Evolutionary conservation across 1,284 basidiomycete genomes (phyloP).

Genomic region (Hymenochaete sp.): DNA sequence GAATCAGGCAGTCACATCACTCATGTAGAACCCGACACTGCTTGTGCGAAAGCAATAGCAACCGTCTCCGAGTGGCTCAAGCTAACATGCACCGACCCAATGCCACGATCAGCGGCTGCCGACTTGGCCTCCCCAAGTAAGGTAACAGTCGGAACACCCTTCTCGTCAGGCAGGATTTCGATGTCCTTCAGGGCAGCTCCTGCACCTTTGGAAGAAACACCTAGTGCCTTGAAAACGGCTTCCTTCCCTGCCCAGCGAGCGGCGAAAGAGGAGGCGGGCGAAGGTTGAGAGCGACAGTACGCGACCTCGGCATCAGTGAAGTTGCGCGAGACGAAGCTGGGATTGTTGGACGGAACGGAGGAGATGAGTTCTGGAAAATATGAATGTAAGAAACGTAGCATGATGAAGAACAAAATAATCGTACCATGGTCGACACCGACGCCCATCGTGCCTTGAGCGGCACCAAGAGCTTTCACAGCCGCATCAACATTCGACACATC

Average conservation of each 20-base stretch:
- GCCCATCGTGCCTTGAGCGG: constrained; percentile 44
- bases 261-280: constrained; percentile 84
- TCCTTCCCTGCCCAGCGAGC: constrained; percentile 98
- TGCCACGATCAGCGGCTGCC: constrained; percentile 67
- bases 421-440: constrained; percentile 83
- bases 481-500: constrained; percentile 64
- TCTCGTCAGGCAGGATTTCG: constrained; percentile 76
- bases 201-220: constrained; percentile 85
- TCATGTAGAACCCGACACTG: constrained; percentile 30
- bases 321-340: constrained; percentile 87
- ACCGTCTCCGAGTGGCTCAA: constrained; percentile 87
- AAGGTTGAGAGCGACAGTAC: constrained; percentile 86
- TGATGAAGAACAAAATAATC: constrained; percentile 19
- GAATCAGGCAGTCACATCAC: not conserved
- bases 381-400: constrained; percentile 16
- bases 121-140: constrained; percentile 78
- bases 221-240: constrained; percentile 97
- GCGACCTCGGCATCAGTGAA: constrained; percentile 85
- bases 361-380: constrained; percentile 75
- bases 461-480: constrained; percentile 45
- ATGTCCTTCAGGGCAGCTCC: constrained; percentile 93
- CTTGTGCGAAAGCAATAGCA: constrained; percentile 77
- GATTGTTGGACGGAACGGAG: constrained; percentile 82
- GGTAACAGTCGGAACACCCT: constrained; percentile 64
- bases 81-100: constrained; percentile 74